Percentiles rank a stretch among this genome's conserved stretches.
These are phyloP conservation scores for Aspergillus pseudoviridinutans DNA, from an alignment of 2,329 filamentous ascomycete species.

Conservation along the genomic window DNA sequence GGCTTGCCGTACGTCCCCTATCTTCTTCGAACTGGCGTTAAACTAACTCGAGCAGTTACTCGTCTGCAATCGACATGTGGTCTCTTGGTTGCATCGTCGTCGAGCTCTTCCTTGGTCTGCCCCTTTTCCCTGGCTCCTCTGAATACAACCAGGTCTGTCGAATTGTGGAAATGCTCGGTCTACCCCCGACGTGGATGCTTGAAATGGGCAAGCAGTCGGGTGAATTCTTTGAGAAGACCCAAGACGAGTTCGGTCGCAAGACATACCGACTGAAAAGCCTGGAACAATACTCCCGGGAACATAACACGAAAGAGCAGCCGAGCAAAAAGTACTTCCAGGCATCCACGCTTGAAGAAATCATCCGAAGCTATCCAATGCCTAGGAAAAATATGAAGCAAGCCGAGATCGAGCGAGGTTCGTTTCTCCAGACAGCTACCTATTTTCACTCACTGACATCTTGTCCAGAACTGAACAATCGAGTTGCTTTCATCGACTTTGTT, in stretches of 20 bases:
- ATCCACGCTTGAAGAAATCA: slow-evolving; percentile 90
- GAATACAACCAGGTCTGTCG: slow-evolving; percentile 98
- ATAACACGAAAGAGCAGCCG: slow-evolving; percentile 94
- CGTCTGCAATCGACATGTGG: slow-evolving; percentile 99
- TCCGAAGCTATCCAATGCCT: slow-evolving; percentile 96
- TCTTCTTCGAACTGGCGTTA: slow-evolving; percentile 1
- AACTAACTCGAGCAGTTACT: slow-evolving; percentile 58
- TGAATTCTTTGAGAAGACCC: slow-evolving; percentile 91
- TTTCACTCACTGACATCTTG: slow-evolving; percentile 17
- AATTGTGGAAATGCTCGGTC: slow-evolving; percentile 96
- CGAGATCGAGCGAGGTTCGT: slow-evolving; percentile 85
- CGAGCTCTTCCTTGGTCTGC: slow-evolving; percentile 90
- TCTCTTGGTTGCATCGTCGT: slow-evolving; percentile 97
- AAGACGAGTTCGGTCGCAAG: slow-evolving; percentile 87
- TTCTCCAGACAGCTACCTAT: neutral
- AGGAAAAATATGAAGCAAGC: slow-evolving; percentile 98
- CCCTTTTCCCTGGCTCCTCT: slow-evolving; percentile 92
- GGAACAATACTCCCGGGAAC: slow-evolving; percentile 95
- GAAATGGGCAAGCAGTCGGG: slow-evolving; percentile 98
- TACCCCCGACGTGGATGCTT: slow-evolving; percentile 97
- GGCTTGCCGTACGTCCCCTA: slow-evolving; percentile 63
- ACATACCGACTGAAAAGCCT: slow-evolving; percentile 92
- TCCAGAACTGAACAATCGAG: slow-evolving; percentile 94
- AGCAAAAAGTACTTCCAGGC: slow-evolving; percentile 99
- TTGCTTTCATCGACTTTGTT: slow-evolving; percentile 97